A percentile compares a stretch with the other conserved stretches of the same genome.
Conservation (phyloP, 192 early-diverging fungal genomes). For the Rhizophagus sp. region DNA sequence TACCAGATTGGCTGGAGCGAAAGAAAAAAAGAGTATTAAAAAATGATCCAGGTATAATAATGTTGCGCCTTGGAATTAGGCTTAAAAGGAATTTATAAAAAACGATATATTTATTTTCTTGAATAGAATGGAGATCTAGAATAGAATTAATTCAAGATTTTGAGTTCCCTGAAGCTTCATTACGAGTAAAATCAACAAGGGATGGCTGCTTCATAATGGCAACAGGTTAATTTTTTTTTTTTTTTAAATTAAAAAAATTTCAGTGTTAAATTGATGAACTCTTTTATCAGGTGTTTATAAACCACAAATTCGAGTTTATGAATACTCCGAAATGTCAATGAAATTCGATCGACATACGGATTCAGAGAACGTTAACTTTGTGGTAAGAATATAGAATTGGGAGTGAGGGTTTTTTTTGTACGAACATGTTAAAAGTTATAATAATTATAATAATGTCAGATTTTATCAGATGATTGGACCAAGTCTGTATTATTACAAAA, state of each 20-base stretch:
- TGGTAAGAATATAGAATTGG: slow-evolving; percentile 30
- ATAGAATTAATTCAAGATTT: slow-evolving; percentile 98
- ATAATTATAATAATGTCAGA: slow-evolving; percentile 39
- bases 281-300: slow-evolving; percentile 78
- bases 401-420: too few species aligned
- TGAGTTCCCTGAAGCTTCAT: slow-evolving; percentile 93
- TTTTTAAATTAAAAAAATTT: not conserved
- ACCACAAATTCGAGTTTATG: slow-evolving; percentile 94
- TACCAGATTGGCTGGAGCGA: slow-evolving; percentile 95
- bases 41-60: slow-evolving; percentile 71
- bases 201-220: slow-evolving; percentile 91
- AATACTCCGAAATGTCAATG: slow-evolving; percentile 91
- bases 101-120: not conserved
- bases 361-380: slow-evolving; percentile 86
- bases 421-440: too few species aligned
- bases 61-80: not conserved
- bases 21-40: slow-evolving; percentile 85
- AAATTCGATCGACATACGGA: slow-evolving; percentile 98
- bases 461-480: slow-evolving; percentile 97
- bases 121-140: slow-evolving; percentile 82
- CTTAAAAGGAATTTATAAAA: not conserved
- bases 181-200: slow-evolving; percentile 77
- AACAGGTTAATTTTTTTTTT: slow-evolving; percentile 56
- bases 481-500: slow-evolving; percentile 90
- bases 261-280: not conserved